A percentile compares a stretch with the other conserved stretches of the same genome.
phyloP scores from a whole-genome alignment of 139 green algal genomes.

The Closterium sp. region DNA sequence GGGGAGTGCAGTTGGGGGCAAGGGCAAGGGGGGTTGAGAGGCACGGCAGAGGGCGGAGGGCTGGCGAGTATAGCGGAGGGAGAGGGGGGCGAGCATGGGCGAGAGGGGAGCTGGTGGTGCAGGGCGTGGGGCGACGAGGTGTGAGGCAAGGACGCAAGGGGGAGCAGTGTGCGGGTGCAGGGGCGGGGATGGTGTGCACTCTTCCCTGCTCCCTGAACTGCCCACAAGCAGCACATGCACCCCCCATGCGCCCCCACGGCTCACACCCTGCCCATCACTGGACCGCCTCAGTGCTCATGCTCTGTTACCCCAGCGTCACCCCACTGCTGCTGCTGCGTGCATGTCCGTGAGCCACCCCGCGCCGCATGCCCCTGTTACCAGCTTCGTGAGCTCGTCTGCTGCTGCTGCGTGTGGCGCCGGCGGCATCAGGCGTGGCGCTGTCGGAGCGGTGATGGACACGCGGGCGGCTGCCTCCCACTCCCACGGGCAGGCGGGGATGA shows the following conservation, averaged over 20 bases:
- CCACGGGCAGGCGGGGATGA: too few species aligned
- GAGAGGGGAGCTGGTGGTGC: background rate
- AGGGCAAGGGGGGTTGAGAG: background rate
- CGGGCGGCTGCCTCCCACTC: too few species aligned
- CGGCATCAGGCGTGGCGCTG: background rate
- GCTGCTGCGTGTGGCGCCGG: background rate
- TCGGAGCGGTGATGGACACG: background rate
- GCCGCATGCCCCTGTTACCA: background rate
- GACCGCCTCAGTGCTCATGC: too few species aligned
- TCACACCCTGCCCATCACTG: background rate
- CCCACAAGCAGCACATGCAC: background rate
- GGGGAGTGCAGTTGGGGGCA: background rate
- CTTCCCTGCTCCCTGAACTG: too few species aligned
- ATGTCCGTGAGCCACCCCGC: background rate
- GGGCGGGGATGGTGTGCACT: background rate
- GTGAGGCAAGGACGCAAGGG: background rate
- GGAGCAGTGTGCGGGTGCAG: background rate
- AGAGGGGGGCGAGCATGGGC: background rate
- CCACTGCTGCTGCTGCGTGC: background rate
- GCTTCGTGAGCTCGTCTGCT: background rate
- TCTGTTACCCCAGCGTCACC: background rate
- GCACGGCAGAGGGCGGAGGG: background rate
- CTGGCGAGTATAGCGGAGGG: background rate
- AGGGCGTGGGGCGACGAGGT: background rate
- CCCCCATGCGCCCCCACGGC: background rate